Evolutionary conservation across 345 rosid species (phyloP).

Genomic region (Luvunga scandens): DNA sequence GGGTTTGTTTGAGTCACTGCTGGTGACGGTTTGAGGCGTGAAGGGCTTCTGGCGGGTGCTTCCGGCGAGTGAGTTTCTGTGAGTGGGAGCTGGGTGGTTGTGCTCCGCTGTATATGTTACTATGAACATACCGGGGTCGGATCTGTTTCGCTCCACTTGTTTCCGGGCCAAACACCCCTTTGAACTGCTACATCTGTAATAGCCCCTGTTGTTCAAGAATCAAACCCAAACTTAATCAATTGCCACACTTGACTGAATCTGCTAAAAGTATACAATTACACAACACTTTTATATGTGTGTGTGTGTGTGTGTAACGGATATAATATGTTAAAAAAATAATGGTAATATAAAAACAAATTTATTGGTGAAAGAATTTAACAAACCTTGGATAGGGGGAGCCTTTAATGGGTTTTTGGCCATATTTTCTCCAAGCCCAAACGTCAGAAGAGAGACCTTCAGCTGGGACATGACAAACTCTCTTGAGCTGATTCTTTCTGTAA

Average conservation of each 20-base stretch:
- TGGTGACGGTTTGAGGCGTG: slow-evolving; percentile 22
- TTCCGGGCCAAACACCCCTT: slow-evolving; percentile 95
- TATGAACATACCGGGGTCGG: slow-evolving; percentile 85
- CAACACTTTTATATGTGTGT: no score
- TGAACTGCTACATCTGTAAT: slow-evolving; percentile 94
- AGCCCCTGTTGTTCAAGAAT: slow-evolving; percentile 55
- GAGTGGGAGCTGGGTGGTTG: slow-evolving; percentile 90
- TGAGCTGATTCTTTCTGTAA: slow-evolving; percentile 79
- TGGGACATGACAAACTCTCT: slow-evolving; percentile 88
- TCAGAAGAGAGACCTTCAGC: slow-evolving; percentile 86
- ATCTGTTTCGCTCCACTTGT: slow-evolving; percentile 97
- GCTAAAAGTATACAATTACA: no score
- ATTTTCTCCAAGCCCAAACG: slow-evolving; percentile 99
- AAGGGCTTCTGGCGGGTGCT: slow-evolving; percentile 75
- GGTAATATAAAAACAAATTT: background rate
- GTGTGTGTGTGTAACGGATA: no score
- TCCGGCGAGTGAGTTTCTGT: slow-evolving; percentile 93
- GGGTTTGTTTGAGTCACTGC: slow-evolving; percentile 30
- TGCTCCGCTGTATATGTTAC: slow-evolving; percentile 97
- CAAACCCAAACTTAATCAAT: slow-evolving; percentile 11
- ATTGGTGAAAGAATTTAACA: background rate
- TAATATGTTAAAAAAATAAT: no score
- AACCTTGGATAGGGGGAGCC: slow-evolving; percentile 98
- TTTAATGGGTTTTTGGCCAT: slow-evolving; percentile 99
- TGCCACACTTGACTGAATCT: background rate